Evolutionary conservation across 345 rosid species (phyloP).

Genomic region (Ceriops tagal): DNA sequence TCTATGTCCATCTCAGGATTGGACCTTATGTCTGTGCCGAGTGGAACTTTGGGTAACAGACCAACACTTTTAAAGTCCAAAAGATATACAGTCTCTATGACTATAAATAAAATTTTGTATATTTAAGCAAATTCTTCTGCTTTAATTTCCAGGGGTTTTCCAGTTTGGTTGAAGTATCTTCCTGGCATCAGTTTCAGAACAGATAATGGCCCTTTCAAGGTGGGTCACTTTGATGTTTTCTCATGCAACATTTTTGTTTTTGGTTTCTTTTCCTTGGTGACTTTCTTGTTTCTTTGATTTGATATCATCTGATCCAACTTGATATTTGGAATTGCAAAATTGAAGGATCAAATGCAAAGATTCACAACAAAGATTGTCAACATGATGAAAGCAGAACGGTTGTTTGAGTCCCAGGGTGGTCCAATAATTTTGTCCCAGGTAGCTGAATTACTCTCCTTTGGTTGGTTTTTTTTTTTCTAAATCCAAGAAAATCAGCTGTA

Average conservation of each 20-base stretch:
- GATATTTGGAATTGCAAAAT: slow-evolving; percentile 2
- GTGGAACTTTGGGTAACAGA: slow-evolving; percentile 92
- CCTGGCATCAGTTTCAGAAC: slow-evolving; percentile 96
- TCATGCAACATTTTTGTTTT: background rate
- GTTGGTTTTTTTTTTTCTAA: background rate
- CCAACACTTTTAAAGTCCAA: slow-evolving; percentile 1
- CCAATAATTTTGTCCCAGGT: slow-evolving; percentile 98
- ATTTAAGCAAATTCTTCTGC: slow-evolving; percentile 11
- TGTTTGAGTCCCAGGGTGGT: slow-evolving; percentile 89
- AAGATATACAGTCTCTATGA: background rate
- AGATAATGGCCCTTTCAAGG: slow-evolving; percentile 93
- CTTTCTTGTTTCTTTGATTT: background rate
- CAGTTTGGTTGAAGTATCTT: slow-evolving; percentile 97
- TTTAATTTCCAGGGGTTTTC: slow-evolving; percentile 73
- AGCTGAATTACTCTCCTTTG: slow-evolving; percentile 8
- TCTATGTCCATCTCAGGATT: slow-evolving; percentile 87
- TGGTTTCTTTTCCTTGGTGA: background rate
- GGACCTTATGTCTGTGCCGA: slow-evolving; percentile 99
- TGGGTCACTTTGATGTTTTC: slow-evolving; percentile 30
- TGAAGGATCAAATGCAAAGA: slow-evolving; percentile 83
- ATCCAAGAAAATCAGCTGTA: background rate
- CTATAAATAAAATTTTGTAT: background rate
- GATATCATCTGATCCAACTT: background rate
- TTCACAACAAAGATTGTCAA: slow-evolving; percentile 85
- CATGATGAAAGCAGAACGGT: slow-evolving; percentile 92